Conservation (phyloP, 176 grass and related monocot genomes). For the Chrysopogon serrulatus region DNA sequence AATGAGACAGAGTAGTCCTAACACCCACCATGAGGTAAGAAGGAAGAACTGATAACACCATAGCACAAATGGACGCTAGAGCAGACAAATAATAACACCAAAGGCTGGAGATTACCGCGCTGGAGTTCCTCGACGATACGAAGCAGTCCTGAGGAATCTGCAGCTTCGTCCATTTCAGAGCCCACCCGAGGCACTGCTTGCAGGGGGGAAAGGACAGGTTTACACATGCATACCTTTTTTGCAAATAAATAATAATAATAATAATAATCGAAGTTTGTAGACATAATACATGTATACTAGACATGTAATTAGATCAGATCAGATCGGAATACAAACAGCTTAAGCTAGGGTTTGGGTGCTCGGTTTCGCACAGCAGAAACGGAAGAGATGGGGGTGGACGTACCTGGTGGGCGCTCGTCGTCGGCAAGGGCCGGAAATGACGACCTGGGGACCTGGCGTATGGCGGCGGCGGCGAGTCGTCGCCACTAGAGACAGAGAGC, state of each 20-base stretch:
- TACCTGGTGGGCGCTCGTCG: too few relatives aligned
- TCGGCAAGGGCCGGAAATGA: too few relatives aligned
- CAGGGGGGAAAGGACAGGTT: too few relatives aligned
- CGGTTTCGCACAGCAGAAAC: background rate
- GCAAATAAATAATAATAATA: too few relatives aligned
- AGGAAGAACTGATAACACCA: background rate
- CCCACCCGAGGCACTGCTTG: background rate
- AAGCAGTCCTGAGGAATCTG: background rate
- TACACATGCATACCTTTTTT: too few relatives aligned
- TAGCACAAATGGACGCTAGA: background rate
- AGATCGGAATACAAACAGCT: too few relatives aligned
- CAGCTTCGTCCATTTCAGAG: slow-evolving; percentile 16
- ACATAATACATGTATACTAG: background rate
- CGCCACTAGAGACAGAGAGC: background rate
- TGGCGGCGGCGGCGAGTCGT: too few relatives aligned
- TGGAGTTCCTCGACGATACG: slow-evolving; percentile 4
- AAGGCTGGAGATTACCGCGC: background rate
- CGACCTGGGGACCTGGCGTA: too few relatives aligned
- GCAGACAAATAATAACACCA: background rate
- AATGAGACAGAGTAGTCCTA: background rate
- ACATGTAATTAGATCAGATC: background rate
- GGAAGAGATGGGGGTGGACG: too few relatives aligned
- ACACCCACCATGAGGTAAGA: background rate
- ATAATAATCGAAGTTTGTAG: too few relatives aligned
- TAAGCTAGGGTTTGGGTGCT: too few relatives aligned